A percentile compares a stretch with the other conserved stretches of the same genome.
phyloP scores from a whole-genome alignment of 2,329 filamentous ascomycete species.

The Colletotrichum chlorophyti region DNA sequence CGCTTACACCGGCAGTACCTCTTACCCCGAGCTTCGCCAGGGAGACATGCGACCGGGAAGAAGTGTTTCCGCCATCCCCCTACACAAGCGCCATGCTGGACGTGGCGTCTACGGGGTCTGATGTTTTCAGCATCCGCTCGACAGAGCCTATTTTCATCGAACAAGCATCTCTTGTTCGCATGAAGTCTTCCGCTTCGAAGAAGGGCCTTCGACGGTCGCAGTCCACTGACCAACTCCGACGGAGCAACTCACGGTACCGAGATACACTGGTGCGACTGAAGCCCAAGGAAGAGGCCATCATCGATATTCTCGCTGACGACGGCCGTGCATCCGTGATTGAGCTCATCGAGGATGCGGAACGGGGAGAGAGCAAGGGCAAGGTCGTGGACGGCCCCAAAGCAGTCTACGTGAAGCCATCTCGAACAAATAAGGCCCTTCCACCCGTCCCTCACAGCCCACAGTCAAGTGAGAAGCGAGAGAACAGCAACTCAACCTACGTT shows the following conservation, averaged over 20 bases:
- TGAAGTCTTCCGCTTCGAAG: slow-evolving; percentile 36
- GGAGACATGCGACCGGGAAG: slow-evolving; percentile 37
- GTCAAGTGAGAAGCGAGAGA: slow-evolving; percentile 33
- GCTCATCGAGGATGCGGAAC: slow-evolving; percentile 32
- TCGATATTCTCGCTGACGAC: background rate
- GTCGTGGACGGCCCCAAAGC: slow-evolving; percentile 38
- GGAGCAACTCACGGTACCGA: slow-evolving; percentile 37
- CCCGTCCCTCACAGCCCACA: slow-evolving; percentile 28
- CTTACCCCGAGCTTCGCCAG: slow-evolving; percentile 42
- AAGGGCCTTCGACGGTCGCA: slow-evolving; percentile 39
- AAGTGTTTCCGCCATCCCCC: slow-evolving; percentile 12
- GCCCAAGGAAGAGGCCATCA: background rate
- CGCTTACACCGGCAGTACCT: slow-evolving; percentile 25
- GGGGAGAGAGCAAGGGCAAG: slow-evolving; percentile 32
- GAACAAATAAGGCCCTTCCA: slow-evolving; percentile 38
- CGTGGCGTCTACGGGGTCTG: slow-evolving; percentile 40
- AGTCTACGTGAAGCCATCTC: slow-evolving; percentile 38
- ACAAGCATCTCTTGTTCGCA: slow-evolving; percentile 46
- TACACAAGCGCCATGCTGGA: slow-evolving; percentile 29
- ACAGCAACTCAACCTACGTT: slow-evolving; percentile 31
- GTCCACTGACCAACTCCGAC: slow-evolving; percentile 46
- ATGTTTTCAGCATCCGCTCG: slow-evolving; percentile 41
- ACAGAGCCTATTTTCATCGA: slow-evolving; percentile 47
- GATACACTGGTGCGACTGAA: slow-evolving; percentile 32
- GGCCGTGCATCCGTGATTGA: slow-evolving; percentile 38